A percentile compares a stretch with the other conserved stretches of the same genome.
These are phyloP conservation scores for Stephanodiscus triporus DNA, from an alignment of 108 stramenopile genomes.

Conservation along the genomic window DNA sequence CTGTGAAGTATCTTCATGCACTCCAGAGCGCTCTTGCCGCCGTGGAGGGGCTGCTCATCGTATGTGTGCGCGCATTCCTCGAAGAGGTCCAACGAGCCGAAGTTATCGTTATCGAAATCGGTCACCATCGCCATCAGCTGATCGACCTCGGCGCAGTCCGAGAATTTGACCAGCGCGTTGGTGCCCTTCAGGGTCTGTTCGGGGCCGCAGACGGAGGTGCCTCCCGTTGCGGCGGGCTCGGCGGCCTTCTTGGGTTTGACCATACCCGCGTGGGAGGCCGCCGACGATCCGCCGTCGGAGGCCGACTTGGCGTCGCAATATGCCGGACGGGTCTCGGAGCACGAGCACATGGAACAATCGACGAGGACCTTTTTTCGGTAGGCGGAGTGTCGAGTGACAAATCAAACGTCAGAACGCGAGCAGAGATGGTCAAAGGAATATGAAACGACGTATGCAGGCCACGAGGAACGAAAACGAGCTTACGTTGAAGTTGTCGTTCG, in stretches of 20 bases:
- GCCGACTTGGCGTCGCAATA: constrained; percentile 64
- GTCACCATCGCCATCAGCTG: constrained; percentile 68
- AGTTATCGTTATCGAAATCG: constrained; percentile 88
- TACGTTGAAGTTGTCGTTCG: constrained; percentile 48
- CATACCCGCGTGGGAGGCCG: constrained; percentile 42
- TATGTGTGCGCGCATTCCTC: constrained; percentile 85
- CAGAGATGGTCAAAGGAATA: background rate
- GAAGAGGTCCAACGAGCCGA: constrained; percentile 85
- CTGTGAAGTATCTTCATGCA: constrained; percentile 84
- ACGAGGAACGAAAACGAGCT: background rate
- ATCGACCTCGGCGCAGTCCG: constrained; percentile 70
- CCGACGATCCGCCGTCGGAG: constrained; percentile 32
- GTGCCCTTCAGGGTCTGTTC: constrained; percentile 69
- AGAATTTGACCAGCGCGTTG: constrained; percentile 64
- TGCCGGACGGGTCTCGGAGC: constrained; percentile 59
- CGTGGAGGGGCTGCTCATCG: constrained; percentile 58
- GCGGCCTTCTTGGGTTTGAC: constrained; percentile 28
- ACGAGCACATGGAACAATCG: constrained; percentile 84
- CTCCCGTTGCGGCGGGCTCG: constrained; percentile 35
- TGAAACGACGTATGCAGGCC: constrained; percentile 20
- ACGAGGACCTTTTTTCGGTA: constrained; percentile 63
- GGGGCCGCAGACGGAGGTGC: constrained; percentile 53
- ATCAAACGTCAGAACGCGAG: background rate
- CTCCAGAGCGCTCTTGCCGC: constrained; percentile 75
- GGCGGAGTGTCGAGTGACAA: constrained; percentile 32